Percentiles rank a stretch among this genome's conserved stretches.
These are phyloP conservation scores for Aphanomyces euteiches DNA, from an alignment of 352 stramenopile species.

Conservation along the genomic window DNA sequence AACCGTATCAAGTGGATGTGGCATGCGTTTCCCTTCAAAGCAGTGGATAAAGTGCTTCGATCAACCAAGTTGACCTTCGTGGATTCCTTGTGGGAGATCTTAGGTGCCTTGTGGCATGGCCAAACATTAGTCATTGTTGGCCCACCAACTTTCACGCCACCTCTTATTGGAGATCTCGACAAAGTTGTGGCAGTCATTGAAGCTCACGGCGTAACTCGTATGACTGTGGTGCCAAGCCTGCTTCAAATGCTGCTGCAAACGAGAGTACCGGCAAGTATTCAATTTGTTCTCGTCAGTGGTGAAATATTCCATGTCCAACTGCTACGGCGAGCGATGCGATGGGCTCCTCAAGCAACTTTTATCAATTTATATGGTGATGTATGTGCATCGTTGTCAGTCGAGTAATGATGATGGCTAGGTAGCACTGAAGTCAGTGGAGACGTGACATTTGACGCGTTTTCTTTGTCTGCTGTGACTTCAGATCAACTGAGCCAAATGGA, in stretches of 20 bases:
- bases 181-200: slow-evolving; percentile 9
- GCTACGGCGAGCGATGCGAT: slow-evolving; percentile 28
- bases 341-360: slow-evolving; percentile 21
- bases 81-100: slow-evolving; percentile 41
- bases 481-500: background rate
- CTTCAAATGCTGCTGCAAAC: slow-evolving; percentile 33
- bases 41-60: slow-evolving; percentile 30
- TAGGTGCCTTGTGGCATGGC: slow-evolving; percentile 35
- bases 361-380: slow-evolving; percentile 41
- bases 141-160: background rate
- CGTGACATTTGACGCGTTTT: slow-evolving; percentile 19
- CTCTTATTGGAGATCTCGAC: slow-evolving; percentile 31
- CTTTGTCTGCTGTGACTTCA: background rate
- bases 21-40: slow-evolving; percentile 33
- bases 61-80: slow-evolving; percentile 41
- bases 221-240: slow-evolving; percentile 40
- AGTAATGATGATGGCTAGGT: background rate
- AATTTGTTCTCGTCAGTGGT: slow-evolving; percentile 33
- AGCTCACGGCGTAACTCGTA: slow-evolving; percentile 29
- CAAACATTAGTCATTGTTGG: slow-evolving; percentile 32
- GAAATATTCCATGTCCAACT: slow-evolving; percentile 34
- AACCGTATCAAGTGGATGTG: slow-evolving; percentile 41
- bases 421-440: slow-evolving; percentile 39
- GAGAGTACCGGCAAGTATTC: background rate
- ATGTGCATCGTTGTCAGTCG: background rate